Base-by-base conservation (phyloP, 768 basidiomycete genomes). In the Pulveroboletus sp. region DNA sequence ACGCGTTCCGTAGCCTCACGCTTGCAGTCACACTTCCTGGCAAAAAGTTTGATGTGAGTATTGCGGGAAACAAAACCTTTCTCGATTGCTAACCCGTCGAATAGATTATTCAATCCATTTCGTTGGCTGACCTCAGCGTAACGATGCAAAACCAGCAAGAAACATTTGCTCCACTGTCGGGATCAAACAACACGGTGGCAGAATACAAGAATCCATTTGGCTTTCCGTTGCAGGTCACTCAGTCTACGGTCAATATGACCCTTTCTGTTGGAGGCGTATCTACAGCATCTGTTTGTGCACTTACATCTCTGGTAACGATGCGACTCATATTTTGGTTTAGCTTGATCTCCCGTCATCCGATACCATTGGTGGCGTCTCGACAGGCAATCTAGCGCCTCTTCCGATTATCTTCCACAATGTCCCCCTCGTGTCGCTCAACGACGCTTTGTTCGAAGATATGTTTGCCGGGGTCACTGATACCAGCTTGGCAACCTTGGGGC, bases 191-290 rank as follows among this genome's bases (percentile, higher is more conserved):
- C 43, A 81, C 81, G 0, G 45, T 81, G 4, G 82, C 80, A 14
- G 67, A 73, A 53, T 85, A 84, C 63, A 79, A 77, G 64, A 89
- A 87, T 65, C 86, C 87, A 1, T 88, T 88, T 61, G 86, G 86
- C 4, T 89, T 89, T 67, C 78, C 81, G 11, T 62, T 88, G 45
- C 84, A 87, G 57, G 82, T 85, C 20, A 63, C 81, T 11, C 72
- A 77, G 53, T 69, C 80, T 2, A 73, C 75, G 1, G 73, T 86
- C 57, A 74, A 75, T 20, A 77, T 88, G 53, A 71, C 72, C 40
- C 64, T 89, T 39, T 70, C 67, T 16, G 66, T 67, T 6, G 69
- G 70, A 19, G 81, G 82, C 5, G 61, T 69, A 23, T 67, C 80
- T 48, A 72, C 79, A 32, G 84, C 84, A 24, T 65, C 75, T 64